phyloP scores from a whole-genome alignment of 805 yeast species.

The Debaryomyces prosopidis region DNA sequence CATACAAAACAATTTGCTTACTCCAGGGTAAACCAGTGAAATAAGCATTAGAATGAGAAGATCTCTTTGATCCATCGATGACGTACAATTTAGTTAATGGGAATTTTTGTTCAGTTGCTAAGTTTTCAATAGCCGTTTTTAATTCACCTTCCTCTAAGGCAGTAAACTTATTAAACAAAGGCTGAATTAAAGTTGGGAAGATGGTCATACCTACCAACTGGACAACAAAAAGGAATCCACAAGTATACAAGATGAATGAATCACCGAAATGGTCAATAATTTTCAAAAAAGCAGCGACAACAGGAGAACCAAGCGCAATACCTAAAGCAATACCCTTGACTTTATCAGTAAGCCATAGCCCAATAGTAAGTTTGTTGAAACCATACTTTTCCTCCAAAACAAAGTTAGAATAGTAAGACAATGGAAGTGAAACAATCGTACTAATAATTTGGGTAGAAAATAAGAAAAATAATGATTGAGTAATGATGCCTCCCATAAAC shows the following conservation, averaged over 20 bases:
- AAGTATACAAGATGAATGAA: slow-evolving; percentile 75
- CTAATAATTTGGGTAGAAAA: slow-evolving; percentile 53
- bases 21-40: slow-evolving; percentile 96
- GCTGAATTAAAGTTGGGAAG: slow-evolving; percentile 84
- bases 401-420: slow-evolving; percentile 74
- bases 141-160: slow-evolving; percentile 91
- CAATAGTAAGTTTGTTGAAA: slow-evolving; percentile 80
- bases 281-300: slow-evolving; percentile 73
- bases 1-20: slow-evolving; percentile 91
- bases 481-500: slow-evolving; percentile 55
- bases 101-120: slow-evolving; percentile 75
- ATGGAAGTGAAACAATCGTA: slow-evolving; percentile 62
- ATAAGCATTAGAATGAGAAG: slow-evolving; percentile 95
- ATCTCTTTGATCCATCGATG: slow-evolving; percentile 95
- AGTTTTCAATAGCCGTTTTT: slow-evolving; percentile 73
- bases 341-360: slow-evolving; percentile 72
- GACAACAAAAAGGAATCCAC: slow-evolving; percentile 67
- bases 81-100: slow-evolving; percentile 86
- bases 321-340: slow-evolving; percentile 60
- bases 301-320: slow-evolving; percentile 65
- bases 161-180: slow-evolving; percentile 86
- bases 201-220: slow-evolving; percentile 76
- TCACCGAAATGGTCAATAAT: slow-evolving; percentile 81
- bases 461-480: slow-evolving; percentile 68
- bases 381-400: slow-evolving; percentile 92